Base-by-base conservation (phyloP, 352 stramenopile genomes). In the Phytophthora colocasiae region DNA sequence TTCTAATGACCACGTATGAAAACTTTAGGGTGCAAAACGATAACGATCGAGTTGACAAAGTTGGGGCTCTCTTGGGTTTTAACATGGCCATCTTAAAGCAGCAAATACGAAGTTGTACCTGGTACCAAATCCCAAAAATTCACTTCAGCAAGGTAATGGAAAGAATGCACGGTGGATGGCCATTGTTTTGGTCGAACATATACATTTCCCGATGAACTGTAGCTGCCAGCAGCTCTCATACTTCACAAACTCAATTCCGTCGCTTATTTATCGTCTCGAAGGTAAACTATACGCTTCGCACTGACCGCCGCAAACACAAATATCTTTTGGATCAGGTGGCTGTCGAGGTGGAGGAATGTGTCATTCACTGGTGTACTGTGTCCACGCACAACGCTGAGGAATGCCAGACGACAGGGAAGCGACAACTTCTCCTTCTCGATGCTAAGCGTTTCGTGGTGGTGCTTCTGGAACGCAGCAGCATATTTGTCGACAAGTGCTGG, bases 381-480 rank as follows among this genome's bases (percentile, higher is more conserved):
- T 6, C 56, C 41, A 19, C 44, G 58, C 4, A 66, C 32, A 14
- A 78, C 70, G 26, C 70, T 78, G 4, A 75, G 36, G 12, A 78
- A 75, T 19, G 61, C 66, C 12, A 75, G 38, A 46, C 66, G 67
- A 19, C 57, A 69, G 26, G 15, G 19, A 6, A 70, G 36, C 4
- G 70, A 38, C 12, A 78, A 44, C 45, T 67, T 78, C 9, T 75
- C 56, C 53, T 72, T 78, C 34, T 75, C 70, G 19, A 78, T 39
- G 14, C 50, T 54, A 6, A 78, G 66, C 4, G 59, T 29, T 55
- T 78, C 70, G 0, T 63, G 61, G 51, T 75, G 66, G 11, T 68
- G 58, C 0, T 45, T 29, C 10, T 45, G 51, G 34, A 78, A 69
- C 15, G 46, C 60, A 54, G 49, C 41, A 15, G 51, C 38, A 14